Evolutionary conservation across 495 filamentous ascomycete species (phyloP).

Genomic region (Xylaria telfairii): DNA sequence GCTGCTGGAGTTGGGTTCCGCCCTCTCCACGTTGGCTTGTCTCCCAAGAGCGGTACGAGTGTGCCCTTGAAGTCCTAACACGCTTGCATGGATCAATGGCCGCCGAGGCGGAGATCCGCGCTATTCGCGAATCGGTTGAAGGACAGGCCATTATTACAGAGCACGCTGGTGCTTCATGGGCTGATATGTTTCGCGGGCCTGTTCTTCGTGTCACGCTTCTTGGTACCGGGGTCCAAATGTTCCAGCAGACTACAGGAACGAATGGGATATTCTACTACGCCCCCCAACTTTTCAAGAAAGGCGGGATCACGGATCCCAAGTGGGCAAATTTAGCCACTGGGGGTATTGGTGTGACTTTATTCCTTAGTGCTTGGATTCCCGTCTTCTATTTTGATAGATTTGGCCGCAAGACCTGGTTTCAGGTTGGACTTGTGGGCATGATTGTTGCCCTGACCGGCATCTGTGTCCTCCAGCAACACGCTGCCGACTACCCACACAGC

Average conservation of each 20-base stretch:
- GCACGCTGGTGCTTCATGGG: slow-evolving; percentile 25
- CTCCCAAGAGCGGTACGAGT: slow-evolving; percentile 53
- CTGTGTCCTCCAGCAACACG: slow-evolving; percentile 33
- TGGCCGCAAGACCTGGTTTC: slow-evolving; percentile 36
- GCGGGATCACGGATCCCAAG: slow-evolving; percentile 34
- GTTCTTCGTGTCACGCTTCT: slow-evolving; percentile 37
- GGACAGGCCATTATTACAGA: slow-evolving; percentile 37
- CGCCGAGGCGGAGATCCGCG: slow-evolving; percentile 48
- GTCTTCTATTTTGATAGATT: slow-evolving; percentile 36
- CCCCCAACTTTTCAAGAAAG: slow-evolving; percentile 34
- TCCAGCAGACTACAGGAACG: slow-evolving; percentile 36
- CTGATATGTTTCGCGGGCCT: slow-evolving; percentile 36
- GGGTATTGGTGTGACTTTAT: slow-evolving; percentile 33
- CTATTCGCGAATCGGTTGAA: slow-evolving; percentile 37
- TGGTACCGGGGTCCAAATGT: slow-evolving; percentile 35
- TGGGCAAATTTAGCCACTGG: slow-evolving; percentile 34
- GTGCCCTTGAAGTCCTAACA: slow-evolving; percentile 55
- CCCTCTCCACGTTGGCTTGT: slow-evolving; percentile 64
- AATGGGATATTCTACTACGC: slow-evolving; percentile 40
- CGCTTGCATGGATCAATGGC: slow-evolving; percentile 55
- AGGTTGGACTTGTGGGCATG: slow-evolving; percentile 38
- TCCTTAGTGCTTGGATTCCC: slow-evolving; percentile 36
- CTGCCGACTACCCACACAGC: slow-evolving; percentile 28
- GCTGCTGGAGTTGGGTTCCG: slow-evolving; percentile 58
- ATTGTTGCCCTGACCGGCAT: slow-evolving; percentile 34